phyloP scores from a whole-genome alignment of 768 basidiomycete species.

The Rhodocollybia butyracea region DNA sequence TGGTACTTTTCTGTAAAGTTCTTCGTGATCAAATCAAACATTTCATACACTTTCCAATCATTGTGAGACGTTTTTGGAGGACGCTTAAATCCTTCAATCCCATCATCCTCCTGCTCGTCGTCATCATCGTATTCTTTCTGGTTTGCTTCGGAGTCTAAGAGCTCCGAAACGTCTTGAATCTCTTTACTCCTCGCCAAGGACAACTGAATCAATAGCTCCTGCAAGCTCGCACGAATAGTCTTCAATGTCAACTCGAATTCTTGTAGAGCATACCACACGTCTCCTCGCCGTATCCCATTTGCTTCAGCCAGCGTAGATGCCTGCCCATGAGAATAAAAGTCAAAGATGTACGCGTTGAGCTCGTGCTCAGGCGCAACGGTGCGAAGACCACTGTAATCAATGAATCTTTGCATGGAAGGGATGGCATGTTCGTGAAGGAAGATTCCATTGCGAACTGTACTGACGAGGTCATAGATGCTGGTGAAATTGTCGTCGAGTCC shows the following conservation, averaged over 20 bases:
- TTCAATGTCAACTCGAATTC: slow-evolving; percentile 52
- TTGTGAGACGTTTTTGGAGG: slow-evolving; percentile 37
- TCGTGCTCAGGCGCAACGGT: slow-evolving; percentile 15
- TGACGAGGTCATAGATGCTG: slow-evolving; percentile 48
- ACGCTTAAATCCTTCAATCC: slow-evolving; percentile 18
- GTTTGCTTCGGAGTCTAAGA: slow-evolving; percentile 11
- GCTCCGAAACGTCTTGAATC: slow-evolving; percentile 17
- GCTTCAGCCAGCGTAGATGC: slow-evolving; percentile 40
- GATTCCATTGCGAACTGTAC: slow-evolving; percentile 50
- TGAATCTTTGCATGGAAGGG: slow-evolving; percentile 44
- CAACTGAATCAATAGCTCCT: slow-evolving; percentile 37
- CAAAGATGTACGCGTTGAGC: slow-evolving; percentile 64
- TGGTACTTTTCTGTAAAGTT: background rate
- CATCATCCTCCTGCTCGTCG: slow-evolving; percentile 10
- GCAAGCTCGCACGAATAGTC: slow-evolving; percentile 46
- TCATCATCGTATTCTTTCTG: slow-evolving; percentile 20
- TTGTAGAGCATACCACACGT: slow-evolving; percentile 63
- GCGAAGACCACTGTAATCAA: slow-evolving; percentile 20
- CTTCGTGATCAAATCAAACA: slow-evolving; percentile 15
- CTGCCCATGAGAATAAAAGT: slow-evolving; percentile 70
- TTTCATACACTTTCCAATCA: slow-evolving; percentile 57
- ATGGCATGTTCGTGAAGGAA: slow-evolving; percentile 57
- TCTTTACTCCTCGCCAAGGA: slow-evolving; percentile 17
- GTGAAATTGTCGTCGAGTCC: slow-evolving; percentile 57
- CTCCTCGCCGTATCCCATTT: slow-evolving; percentile 58